These are phyloP conservation scores for Fusarium sp. DNA, from an alignment of 2,329 filamentous ascomycete genomes.

Conservation along the genomic window DNA sequence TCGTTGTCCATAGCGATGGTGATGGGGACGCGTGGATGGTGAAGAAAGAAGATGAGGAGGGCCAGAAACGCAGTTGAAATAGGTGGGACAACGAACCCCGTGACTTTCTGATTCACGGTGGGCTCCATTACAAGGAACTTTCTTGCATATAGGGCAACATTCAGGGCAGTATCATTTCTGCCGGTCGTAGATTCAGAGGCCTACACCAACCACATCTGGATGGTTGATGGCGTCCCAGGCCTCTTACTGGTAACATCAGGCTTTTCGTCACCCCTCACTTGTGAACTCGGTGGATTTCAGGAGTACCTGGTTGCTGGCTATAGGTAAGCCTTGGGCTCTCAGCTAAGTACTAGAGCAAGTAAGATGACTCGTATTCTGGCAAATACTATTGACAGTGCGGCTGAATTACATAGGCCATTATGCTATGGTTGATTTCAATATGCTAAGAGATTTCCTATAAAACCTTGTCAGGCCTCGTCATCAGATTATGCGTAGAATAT, in stretches of 20 bases:
- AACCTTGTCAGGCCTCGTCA: background rate
- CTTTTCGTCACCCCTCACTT: background rate
- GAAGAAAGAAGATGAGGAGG: background rate
- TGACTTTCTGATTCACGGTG: background rate
- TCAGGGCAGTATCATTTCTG: background rate
- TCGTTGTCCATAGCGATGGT: background rate
- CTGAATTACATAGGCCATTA: background rate
- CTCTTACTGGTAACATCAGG: background rate
- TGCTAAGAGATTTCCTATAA: background rate
- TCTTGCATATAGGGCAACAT: background rate
- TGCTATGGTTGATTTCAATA: background rate
- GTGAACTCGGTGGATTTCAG: background rate
- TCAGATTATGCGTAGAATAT: background rate
- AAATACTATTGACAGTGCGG: background rate
- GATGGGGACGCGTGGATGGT: background rate
- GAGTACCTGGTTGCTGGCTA: background rate
- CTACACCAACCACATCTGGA: background rate
- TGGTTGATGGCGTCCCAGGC: fast-evolving
- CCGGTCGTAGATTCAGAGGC: background rate
- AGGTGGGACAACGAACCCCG: background rate
- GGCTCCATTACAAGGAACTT: background rate
- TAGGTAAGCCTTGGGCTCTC: background rate
- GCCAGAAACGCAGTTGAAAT: background rate
- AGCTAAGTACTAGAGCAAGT: background rate
- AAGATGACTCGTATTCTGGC: background rate